Evolutionary conservation across 208 protist species (phyloP).

Genomic region (Leishmania tarentolae): DNA sequence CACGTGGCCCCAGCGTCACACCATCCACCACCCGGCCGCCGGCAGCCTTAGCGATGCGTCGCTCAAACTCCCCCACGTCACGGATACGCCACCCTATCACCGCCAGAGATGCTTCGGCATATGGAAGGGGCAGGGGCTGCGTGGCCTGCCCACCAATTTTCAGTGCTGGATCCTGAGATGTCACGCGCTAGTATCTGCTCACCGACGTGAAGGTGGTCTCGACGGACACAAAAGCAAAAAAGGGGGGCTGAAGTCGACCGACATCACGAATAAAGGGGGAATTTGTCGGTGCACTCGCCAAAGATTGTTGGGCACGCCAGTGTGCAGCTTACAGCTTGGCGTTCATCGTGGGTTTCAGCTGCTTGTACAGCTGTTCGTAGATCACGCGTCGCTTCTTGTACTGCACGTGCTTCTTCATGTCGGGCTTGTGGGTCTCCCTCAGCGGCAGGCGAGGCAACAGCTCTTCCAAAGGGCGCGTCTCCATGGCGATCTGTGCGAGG

Average conservation of each 20-base stretch:
- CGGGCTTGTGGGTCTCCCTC: constrained; percentile 62
- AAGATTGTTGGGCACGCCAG: neutral
- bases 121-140: neutral
- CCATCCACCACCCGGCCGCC: neutral
- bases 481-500: constrained; percentile 69
- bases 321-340: constrained; percentile 43
- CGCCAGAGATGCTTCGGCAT: neutral
- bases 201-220: neutral
- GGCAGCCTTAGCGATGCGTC: neutral
- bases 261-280: neutral
- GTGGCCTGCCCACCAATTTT: no score
- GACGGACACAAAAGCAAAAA: neutral
- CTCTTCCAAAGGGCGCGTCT: constrained; percentile 55
- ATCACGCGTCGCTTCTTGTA: constrained; percentile 58
- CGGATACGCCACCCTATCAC: neutral
- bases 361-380: constrained; percentile 65
- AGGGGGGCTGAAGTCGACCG: neutral
- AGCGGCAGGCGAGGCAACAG: constrained; percentile 53
- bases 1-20: neutral
- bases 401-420: constrained; percentile 50
- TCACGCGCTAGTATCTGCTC: neutral
- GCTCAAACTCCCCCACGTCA: neutral
- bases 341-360: constrained; percentile 59
- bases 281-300: neutral
- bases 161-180: neutral